Conservation (phyloP, 2,329 filamentous ascomycete species). For the Teratosphaeria destructans region DNA sequence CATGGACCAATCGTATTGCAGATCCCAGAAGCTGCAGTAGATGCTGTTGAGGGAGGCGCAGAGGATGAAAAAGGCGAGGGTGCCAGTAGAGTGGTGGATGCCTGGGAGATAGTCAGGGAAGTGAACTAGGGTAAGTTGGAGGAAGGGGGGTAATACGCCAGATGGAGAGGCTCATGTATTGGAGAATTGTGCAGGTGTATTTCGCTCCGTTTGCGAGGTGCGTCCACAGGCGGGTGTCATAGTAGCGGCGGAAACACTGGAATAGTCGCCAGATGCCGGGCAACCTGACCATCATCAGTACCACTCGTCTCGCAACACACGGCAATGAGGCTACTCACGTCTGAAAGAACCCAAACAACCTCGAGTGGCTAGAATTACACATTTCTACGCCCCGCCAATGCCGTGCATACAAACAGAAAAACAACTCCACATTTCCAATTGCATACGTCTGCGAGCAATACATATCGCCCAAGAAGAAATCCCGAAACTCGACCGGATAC, state of each 20-base stretch:
- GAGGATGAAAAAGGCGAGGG: conserved; percentile 63
- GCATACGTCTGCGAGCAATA: conserved; percentile 68
- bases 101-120: background rate
- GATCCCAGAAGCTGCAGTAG: conserved; percentile 83
- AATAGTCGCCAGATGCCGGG: conserved; percentile 74
- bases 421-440: conserved; percentile 79
- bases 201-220: conserved; percentile 90
- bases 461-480: conserved; percentile 85
- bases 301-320: conserved; percentile 42
- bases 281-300: background rate
- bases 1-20: conserved; percentile 81
- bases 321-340: conserved; percentile 25
- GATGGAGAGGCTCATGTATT: conserved; percentile 67
- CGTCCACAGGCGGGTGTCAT: conserved; percentile 73
- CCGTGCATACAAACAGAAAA: conserved; percentile 86
- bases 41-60: conserved; percentile 74
- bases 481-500: conserved; percentile 90
- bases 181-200: conserved; percentile 72
- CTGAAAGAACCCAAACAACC: conserved; percentile 74
- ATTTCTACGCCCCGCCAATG: conserved; percentile 59
- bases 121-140: conserved; percentile 30
- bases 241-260: conserved; percentile 83
- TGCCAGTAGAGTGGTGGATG: conserved; percentile 27
- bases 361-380: conserved; percentile 80
- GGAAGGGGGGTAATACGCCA: conserved; percentile 55